Base-by-base conservation (phyloP, 257 asterid species). In the Solanum boliviense region DNA sequence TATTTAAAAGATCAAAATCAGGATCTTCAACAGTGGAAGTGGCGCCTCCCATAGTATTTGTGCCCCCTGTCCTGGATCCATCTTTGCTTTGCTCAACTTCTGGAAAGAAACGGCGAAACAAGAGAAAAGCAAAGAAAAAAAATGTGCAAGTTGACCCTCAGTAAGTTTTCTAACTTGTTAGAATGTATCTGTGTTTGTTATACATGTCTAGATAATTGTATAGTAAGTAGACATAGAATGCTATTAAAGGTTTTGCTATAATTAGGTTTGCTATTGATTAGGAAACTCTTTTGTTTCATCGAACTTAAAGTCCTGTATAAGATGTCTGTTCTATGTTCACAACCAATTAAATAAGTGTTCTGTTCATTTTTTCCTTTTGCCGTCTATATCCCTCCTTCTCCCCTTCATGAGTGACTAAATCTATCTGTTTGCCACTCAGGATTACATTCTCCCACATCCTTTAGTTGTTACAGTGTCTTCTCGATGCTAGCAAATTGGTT, bases 51-150 rank as follows among this genome's bases (percentile, higher is more conserved):
- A 88, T 87, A 84, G 87, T 56, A 58, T 93, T 90, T 67, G 94
- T 92, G 82, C 94, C 96, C 86, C 88, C 92, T 31, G 85, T 89
- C 85, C 27, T 85, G 79, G 87, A 29, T 62, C 90, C 29, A 78
- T 48, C 84, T 76, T 39, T 76, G 35, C 34, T 38, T 39, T 74
- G 48, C 29, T 74, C 82, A 36, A 74, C 82, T 74, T 74, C 82
- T 15, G 31, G 29, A 67, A 34, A 67, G 81, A 36, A 46, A 90
- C 27, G 90, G 21, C 91, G 46, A 83, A 91, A 88, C 84, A 92
- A 88, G 90, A 91, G 81, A 89, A 89, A 85, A 31, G 71, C 87
- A 18, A 89, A 90, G 86, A 88, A 84, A 60, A 65, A 88, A 60
- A 65, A 86, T 74, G 60, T 9, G 62, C 84, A 85, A 84, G 23